Conservation (phyloP, 345 rosid genomes). For the Eucalyptus tenuipes region DNA sequence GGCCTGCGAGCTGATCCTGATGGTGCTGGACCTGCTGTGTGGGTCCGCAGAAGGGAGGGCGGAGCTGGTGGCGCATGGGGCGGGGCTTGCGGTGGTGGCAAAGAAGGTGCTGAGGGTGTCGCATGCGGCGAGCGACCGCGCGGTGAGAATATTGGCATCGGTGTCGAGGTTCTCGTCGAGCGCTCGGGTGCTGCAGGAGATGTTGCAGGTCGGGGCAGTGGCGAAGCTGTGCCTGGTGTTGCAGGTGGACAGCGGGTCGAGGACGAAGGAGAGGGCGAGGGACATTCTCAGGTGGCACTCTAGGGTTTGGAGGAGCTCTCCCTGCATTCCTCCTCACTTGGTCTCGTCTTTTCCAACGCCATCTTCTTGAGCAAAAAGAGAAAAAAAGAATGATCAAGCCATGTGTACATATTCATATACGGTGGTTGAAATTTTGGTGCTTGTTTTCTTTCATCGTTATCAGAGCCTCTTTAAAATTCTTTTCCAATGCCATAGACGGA, state of each 20-base stretch:
- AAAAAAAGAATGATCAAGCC: background rate
- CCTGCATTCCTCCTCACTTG: constrained; percentile 38
- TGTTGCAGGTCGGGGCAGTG: constrained; percentile 50
- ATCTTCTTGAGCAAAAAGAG: background rate
- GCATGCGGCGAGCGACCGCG: constrained; percentile 30
- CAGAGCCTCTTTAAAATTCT: background rate
- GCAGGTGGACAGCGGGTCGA: constrained; percentile 20
- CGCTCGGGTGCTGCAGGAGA: constrained; percentile 36
- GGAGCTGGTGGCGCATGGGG: constrained; percentile 44
- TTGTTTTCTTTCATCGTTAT: background rate
- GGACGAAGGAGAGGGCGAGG: constrained; percentile 35
- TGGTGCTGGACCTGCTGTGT: constrained; percentile 27
- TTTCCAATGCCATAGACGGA: background rate
- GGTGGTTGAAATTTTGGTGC: background rate
- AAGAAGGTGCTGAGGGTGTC: constrained; percentile 56
- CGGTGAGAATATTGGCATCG: constrained; percentile 34
- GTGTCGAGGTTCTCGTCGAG: constrained; percentile 34
- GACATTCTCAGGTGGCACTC: constrained; percentile 42
- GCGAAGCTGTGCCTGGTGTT: constrained; percentile 43
- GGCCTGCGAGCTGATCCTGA: constrained; percentile 29
- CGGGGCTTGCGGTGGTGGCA: constrained; percentile 43
- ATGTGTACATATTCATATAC: background rate
- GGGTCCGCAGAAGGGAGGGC: constrained; percentile 52
- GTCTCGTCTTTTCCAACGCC: constrained; percentile 30
- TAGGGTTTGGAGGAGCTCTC: constrained; percentile 36